These are phyloP conservation scores for Exophiala xenobiotica DNA, from an alignment of 2,329 filamentous ascomycete species.

Conservation along the genomic window DNA sequence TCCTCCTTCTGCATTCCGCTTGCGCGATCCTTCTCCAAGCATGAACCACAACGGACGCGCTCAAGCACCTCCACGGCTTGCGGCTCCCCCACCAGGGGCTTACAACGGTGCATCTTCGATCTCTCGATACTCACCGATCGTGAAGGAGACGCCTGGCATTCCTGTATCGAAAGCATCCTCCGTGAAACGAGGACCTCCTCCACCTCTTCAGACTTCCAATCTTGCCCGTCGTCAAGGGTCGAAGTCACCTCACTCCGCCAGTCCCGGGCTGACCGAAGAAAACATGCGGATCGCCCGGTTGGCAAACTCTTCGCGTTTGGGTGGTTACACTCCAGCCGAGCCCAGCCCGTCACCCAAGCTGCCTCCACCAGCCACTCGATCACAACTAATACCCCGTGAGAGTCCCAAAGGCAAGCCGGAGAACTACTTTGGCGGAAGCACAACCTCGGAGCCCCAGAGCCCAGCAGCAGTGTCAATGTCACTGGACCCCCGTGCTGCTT, in stretches of 20 bases:
- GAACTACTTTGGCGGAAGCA: slow-evolving; percentile 10
- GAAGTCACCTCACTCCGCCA: slow-evolving; percentile 10
- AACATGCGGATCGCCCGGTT: slow-evolving; percentile 29
- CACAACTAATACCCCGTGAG: slow-evolving; percentile 26
- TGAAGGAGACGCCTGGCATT: slow-evolving; percentile 23
- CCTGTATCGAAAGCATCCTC: neutral
- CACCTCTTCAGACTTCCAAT: slow-evolving; percentile 22
- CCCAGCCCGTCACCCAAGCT: slow-evolving; percentile 27
- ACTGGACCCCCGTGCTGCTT: too few species aligned
- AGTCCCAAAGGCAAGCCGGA: slow-evolving; percentile 16
- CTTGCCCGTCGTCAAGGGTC: neutral
- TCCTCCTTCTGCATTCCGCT: slow-evolving; percentile 12
- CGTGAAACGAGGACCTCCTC: slow-evolving; percentile 16
- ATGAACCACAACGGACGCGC: slow-evolving; percentile 25
- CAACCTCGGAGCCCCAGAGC: slow-evolving; percentile 1
- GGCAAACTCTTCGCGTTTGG: slow-evolving; percentile 26
- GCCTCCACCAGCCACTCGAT: slow-evolving; percentile 27
- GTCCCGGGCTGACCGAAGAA: slow-evolving; percentile 24
- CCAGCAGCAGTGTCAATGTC: slow-evolving; percentile 2
- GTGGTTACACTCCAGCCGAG: slow-evolving; percentile 20
- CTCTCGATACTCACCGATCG: slow-evolving; percentile 31
- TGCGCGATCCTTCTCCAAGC: slow-evolving; percentile 27
- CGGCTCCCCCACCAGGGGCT: slow-evolving; percentile 25
- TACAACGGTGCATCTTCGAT: slow-evolving; percentile 31
- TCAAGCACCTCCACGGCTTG: slow-evolving; percentile 26